Conservation (phyloP, 2,329 filamentous ascomycete species). For the Calonectria henricotiae region DNA sequence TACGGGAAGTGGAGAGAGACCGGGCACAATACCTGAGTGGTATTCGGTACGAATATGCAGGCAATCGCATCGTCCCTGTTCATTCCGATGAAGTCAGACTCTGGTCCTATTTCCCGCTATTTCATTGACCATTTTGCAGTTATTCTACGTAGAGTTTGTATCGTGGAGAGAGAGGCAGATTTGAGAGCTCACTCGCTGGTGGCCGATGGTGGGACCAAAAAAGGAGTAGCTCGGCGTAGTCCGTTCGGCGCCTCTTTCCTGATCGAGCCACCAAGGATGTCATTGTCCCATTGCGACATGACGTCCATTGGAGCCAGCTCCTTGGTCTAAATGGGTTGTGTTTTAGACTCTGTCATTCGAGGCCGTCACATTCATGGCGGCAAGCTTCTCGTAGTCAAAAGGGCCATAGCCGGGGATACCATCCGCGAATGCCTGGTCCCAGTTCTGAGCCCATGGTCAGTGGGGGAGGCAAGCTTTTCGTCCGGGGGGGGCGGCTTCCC, state of each 20-base stretch:
- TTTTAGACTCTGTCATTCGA: conserved; percentile 24
- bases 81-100: conserved; percentile 16
- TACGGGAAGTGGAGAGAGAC: conserved; percentile 23
- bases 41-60: conserved; percentile 31
- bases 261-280: conserved; percentile 22
- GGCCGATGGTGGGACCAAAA: conserved; percentile 10
- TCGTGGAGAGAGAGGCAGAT: neutral
- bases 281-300: conserved; percentile 1
- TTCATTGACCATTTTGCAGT: conserved; percentile 18
- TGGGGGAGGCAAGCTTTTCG: conserved; percentile 24
- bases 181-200: neutral
- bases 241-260: conserved; percentile 7
- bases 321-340: conserved; percentile 6
- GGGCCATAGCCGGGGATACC: conserved; percentile 25
- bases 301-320: conserved; percentile 24
- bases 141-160: neutral
- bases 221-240: conserved; percentile 6
- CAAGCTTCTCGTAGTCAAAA: conserved; percentile 8
- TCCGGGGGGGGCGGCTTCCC: neutral
- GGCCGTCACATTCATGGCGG: neutral
- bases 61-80: conserved; percentile 27
- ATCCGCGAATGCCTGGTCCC: conserved; percentile 34
- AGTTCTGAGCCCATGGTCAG: conserved; percentile 19
- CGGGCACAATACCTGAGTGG: conserved; percentile 6
- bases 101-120: conserved; percentile 10